A percentile compares a stretch with the other conserved stretches of the same genome.
Evolutionary conservation across 2,329 filamentous ascomycete genomes (phyloP).

Genomic region (Aspergillus hortae): DNA sequence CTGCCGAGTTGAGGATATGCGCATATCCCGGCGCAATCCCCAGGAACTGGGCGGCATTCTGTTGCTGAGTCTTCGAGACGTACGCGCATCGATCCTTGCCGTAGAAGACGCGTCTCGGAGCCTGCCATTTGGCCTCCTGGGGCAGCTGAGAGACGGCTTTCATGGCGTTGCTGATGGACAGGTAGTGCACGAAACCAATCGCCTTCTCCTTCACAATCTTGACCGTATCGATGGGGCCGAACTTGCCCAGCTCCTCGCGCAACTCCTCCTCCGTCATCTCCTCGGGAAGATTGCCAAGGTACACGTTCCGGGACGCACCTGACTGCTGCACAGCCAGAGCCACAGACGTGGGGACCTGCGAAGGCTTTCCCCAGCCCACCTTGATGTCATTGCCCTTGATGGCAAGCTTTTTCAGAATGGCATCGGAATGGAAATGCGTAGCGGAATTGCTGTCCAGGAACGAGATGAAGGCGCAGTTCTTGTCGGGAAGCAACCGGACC

Average conservation of each 20-base stretch:
- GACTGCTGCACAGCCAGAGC: constrained; percentile 97
- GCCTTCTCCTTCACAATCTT: constrained; percentile 98
- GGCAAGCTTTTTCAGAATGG: constrained; percentile 98
- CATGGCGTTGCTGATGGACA: constrained; percentile 96
- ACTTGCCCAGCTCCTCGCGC: constrained; percentile 91
- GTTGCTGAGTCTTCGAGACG: constrained; percentile 98
- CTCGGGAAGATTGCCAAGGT: constrained; percentile 88
- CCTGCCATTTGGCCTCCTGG: constrained; percentile 95
- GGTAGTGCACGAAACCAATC: constrained; percentile 95
- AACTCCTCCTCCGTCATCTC: constrained; percentile 89
- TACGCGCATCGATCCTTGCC: constrained; percentile 98
- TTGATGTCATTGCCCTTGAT: constrained; percentile 99
- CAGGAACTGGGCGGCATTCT: constrained; percentile 96
- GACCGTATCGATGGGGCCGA: constrained; percentile 92
- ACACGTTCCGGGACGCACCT: constrained; percentile 93
- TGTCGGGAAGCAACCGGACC: constrained; percentile 92
- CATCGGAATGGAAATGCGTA: constrained; percentile 98
- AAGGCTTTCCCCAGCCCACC: constrained; percentile 98
- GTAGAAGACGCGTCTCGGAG: constrained; percentile 93
- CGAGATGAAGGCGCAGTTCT: constrained; percentile 99
- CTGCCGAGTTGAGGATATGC: constrained; percentile 91
- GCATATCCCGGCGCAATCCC: constrained; percentile 96
- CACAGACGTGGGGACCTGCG: constrained; percentile 94
- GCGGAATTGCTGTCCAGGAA: constrained; percentile 97
- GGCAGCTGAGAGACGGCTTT: constrained; percentile 96